Conservation (phyloP, 495 filamentous ascomycete genomes). For the Trichoderma orchidacearum region DNA sequence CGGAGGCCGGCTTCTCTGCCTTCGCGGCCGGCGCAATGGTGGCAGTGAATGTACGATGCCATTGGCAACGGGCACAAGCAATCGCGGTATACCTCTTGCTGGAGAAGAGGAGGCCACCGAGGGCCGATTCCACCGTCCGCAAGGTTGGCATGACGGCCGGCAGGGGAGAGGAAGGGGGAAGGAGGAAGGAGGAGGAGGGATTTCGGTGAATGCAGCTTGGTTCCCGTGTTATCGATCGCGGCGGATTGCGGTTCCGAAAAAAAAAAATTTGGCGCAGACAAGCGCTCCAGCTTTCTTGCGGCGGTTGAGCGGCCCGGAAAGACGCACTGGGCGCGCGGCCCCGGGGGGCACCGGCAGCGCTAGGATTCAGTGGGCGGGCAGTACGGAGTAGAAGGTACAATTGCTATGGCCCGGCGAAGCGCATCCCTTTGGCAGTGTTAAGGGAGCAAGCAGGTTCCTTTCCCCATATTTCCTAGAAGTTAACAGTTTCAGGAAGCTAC, state of each 20-base stretch:
- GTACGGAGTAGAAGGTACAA: too few relatives aligned
- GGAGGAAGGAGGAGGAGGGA: too few relatives aligned
- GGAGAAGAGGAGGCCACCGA: slow-evolving; percentile 1
- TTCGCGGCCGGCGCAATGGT: neutral
- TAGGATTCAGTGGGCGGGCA: neutral
- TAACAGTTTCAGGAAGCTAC: too few relatives aligned
- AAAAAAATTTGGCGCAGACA: neutral
- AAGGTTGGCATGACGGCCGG: neutral
- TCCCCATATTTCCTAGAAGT: too few relatives aligned
- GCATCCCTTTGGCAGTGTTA: too few relatives aligned
- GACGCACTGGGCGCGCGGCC: neutral
- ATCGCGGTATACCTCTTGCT: slow-evolving; percentile 1
- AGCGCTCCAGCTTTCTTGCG: neutral
- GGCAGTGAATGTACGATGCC: neutral
- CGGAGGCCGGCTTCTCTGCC: neutral
- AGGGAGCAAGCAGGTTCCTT: too few relatives aligned
- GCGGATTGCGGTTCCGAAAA: neutral
- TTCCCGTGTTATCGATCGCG: too few relatives aligned
- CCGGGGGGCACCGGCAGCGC: neutral
- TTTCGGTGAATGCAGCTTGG: too few relatives aligned
- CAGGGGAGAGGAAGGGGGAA: neutral
- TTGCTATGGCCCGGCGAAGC: too few relatives aligned
- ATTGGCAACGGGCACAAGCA: neutral
- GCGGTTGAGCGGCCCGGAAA: neutral
- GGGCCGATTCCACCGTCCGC: neutral